Evolutionary conservation across 108 stramenopile species (phyloP), one percentile per base, ranked within the genome.

Genomic region (Epithemia pelagica): DNA sequence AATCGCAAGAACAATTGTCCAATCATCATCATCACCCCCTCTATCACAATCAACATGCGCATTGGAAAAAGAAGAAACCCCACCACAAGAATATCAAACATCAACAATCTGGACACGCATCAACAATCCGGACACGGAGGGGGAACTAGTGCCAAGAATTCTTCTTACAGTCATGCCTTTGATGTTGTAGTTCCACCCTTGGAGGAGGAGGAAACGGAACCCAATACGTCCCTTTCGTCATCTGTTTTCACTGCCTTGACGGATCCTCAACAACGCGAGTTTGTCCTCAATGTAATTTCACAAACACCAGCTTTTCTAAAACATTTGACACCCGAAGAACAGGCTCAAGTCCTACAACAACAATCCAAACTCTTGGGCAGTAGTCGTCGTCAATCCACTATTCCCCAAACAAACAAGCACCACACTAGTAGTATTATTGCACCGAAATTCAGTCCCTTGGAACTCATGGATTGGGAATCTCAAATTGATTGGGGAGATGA

Each of bases 391-490:
- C 5, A 46, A 10, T 5, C 10, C 5, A 46, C 15, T 5, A 46
- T 46, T 46, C 37, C 37, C 10, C 37, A 46, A 10, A 5, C 5
- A 46, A 46, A 15, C 15, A n/a, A n/a, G n/a, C n/a, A n/a, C n/a
- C n/a, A n/a, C n/a, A 46, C 37, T 46, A 10, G 15, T 46, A 46
- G 10, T 46, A 52, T 65, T 19, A 60, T 86, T 30, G 61, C 78
- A 20, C 72, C 86, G 8, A 25, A 54, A 1, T 87, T 94, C 70
- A 86, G 88, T 72, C 77, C 85, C 46, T 66, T 94, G 21, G 79
- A 86, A 60, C 65, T 91, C 26, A 83, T 76, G 10, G 77, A 94
- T 66, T 94, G 92, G 92, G 92, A 94, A 72, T 73, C 74, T 29
- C 71, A 82, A 52, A 89, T 94, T 52, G 67, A 88, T 62, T 94